A percentile compares a stretch with the other conserved stretches of the same genome.
Conservation (phyloP, 108 stramenopile species). For the Nitzschia putrida region DNA sequence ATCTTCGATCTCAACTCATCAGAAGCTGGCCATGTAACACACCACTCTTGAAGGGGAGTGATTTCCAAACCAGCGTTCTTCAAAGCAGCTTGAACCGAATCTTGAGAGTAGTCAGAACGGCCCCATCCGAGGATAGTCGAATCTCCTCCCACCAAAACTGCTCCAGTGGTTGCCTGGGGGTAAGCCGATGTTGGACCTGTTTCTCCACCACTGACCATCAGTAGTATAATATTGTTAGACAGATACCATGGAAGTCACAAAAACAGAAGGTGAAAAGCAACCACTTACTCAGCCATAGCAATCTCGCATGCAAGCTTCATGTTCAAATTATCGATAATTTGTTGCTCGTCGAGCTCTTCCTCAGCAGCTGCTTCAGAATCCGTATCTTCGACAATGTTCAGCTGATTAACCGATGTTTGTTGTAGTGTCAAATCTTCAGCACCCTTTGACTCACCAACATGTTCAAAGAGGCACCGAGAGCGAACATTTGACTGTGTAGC, state of each 20-base stretch:
- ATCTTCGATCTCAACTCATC: constrained; percentile 56
- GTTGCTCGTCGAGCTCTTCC: constrained; percentile 38
- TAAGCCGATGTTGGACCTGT: constrained; percentile 39
- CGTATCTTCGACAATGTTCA: constrained; percentile 1
- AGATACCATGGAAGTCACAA: neutral
- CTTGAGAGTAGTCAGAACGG: constrained; percentile 49
- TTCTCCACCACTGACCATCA: constrained; percentile 17
- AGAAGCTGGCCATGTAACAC: constrained; percentile 67
- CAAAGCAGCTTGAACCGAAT: constrained; percentile 63
- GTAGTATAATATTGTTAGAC: constrained; percentile 5
- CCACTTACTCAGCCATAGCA: constrained; percentile 31
- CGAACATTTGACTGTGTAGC: no score
- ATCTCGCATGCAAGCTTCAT: constrained; percentile 46
- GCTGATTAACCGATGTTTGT: no score
- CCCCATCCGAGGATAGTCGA: constrained; percentile 67
- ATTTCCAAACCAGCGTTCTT: constrained; percentile 60
- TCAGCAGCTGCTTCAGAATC: constrained; percentile 8
- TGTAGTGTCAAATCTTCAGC: no score
- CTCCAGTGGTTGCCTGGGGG: constrained; percentile 65
- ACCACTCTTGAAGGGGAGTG: constrained; percentile 77
- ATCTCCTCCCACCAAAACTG: constrained; percentile 61
- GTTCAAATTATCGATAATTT: constrained; percentile 34
- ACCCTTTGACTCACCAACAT: no score
- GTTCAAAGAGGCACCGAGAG: no score
- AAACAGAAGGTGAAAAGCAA: neutral